These are phyloP conservation scores for Tulasnella sp. DNA, from an alignment of 768 basidiomycete species.

Conservation along the genomic window DNA sequence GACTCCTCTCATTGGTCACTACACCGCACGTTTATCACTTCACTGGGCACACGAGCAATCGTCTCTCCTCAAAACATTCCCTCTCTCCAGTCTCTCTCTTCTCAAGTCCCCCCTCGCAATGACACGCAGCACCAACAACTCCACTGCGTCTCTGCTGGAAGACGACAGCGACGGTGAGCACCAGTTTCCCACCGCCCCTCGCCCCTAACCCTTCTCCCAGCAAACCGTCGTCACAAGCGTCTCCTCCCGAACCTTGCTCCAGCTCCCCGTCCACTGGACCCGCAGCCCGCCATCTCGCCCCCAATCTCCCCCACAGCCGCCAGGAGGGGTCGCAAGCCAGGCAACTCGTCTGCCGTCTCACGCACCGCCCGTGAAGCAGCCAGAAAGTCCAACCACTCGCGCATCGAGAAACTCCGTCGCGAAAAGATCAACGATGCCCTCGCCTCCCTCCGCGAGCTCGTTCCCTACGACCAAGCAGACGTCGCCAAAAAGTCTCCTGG, in stretches of 20 bases:
- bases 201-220: neutral
- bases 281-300: neutral
- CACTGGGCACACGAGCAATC: slow-evolving; percentile 9
- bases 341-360: slow-evolving; percentile 40
- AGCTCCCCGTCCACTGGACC: neutral
- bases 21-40: slow-evolving; percentile 3
- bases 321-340: slow-evolving; percentile 56
- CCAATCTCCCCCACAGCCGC: slow-evolving; percentile 10
- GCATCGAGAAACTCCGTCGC: slow-evolving; percentile 85
- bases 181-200: neutral
- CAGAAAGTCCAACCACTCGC: slow-evolving; percentile 84
- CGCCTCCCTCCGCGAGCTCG: slow-evolving; percentile 59
- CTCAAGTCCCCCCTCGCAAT: neutral
- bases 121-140: slow-evolving; percentile 8
- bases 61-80: neutral
- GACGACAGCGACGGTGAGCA: neutral
- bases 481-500: slow-evolving; percentile 41
- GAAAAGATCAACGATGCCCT: slow-evolving; percentile 95
- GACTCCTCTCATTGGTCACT: neutral
- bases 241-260: slow-evolving; percentile 4
- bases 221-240: neutral
- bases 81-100: neutral
- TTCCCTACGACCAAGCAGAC: slow-evolving; percentile 34
- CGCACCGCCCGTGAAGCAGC: slow-evolving; percentile 72
- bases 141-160: neutral